Evolutionary conservation across 2,329 filamentous ascomycete genomes (phyloP), one percentile per base, ranked within the genome.

Genomic region (Endothia cerciana): DNA sequence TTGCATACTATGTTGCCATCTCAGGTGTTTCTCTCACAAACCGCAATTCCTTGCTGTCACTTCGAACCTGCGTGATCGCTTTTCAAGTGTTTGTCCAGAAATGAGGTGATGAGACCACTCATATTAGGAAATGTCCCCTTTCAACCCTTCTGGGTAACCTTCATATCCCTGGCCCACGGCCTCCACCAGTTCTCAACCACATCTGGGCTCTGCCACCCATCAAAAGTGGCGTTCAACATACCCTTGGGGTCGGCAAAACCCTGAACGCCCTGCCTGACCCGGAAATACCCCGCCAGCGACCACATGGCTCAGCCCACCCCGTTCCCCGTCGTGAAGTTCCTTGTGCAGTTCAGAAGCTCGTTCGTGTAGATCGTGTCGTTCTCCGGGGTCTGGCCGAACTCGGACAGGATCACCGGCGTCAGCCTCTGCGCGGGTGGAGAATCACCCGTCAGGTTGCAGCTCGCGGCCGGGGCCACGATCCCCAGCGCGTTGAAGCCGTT

Each of bases 281-380:
- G 74, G 69, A 81, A 83, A 56, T 77, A 80, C 0, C 81, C 82
- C 0, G 81, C 81, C 53, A 83, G 72, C 61, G 75, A 73, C 81
- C 82, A 83, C 74, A 82, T 78, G 70, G 80, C 79, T 81, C 81
- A 83, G 72, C 79, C 80, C 45, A 84, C 74, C 40, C 74, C 69
- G 68, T 84, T 74, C 70, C 77, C 74, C 60, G 75, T 71, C 17
- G 81, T 82, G 72, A 77, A 84, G 28, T 78, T 76, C 40, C 74
- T 73, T 64, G 83, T 71, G 69, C 81, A 84, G 56, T 77, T 77
- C 72, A 80, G 78, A 64, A 83, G 74, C n/a, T 77, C 78, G 67
- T 79, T 75, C 64, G 78, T 77, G 70, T 82, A 77, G 25, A 82
- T 68, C 62, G 73, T 75, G 1, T 69, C 69, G 62, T 80, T 77